Evolutionary conservation across 1,139 yeast genomes (phyloP).

Genomic region (Candida pseudoviswanathii): DNA sequence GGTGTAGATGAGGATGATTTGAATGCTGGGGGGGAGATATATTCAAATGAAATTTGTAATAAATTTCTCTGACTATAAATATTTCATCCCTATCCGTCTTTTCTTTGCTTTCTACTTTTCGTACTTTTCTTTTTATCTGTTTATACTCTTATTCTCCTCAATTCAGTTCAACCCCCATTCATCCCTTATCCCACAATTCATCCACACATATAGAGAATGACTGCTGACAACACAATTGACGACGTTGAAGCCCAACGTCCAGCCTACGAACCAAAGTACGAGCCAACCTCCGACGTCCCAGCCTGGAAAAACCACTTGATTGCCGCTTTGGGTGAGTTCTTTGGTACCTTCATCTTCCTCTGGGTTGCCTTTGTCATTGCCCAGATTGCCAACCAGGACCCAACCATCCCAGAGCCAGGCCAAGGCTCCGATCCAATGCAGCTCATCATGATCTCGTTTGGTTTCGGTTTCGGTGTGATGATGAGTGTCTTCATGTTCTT

Average conservation of each 20-base stretch:
- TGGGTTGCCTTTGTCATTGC: conserved; percentile 86
- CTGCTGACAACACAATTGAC: conserved; percentile 16
- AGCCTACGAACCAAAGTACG: conserved; percentile 31
- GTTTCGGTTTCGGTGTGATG: conserved; percentile 87
- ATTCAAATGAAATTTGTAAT: too few relatives aligned
- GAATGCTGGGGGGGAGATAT: too few relatives aligned
- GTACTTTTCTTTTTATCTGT: background rate
- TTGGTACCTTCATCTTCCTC: conserved; percentile 83
- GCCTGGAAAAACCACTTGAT: conserved; percentile 36
- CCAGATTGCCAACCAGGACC: conserved; percentile 76
- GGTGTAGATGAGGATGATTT: too few relatives aligned
- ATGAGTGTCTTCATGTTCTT: conserved; percentile 73
- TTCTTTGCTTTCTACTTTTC: too few relatives aligned
- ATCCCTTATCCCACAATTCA: background rate
- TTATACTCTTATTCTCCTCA: background rate
- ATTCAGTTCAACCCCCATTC: background rate
- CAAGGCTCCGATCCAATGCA: conserved; percentile 62
- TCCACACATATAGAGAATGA: background rate
- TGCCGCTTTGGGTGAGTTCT: conserved; percentile 59
- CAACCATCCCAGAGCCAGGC: conserved; percentile 35
- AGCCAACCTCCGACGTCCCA: conserved; percentile 20
- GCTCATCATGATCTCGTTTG: conserved; percentile 78
- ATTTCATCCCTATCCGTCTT: background rate
- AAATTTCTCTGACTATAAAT: too few relatives aligned
- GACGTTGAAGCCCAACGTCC: conserved; percentile 34